Conservation (phyloP, 495 filamentous ascomycete genomes). For the Chaetomium tenue region DNA sequence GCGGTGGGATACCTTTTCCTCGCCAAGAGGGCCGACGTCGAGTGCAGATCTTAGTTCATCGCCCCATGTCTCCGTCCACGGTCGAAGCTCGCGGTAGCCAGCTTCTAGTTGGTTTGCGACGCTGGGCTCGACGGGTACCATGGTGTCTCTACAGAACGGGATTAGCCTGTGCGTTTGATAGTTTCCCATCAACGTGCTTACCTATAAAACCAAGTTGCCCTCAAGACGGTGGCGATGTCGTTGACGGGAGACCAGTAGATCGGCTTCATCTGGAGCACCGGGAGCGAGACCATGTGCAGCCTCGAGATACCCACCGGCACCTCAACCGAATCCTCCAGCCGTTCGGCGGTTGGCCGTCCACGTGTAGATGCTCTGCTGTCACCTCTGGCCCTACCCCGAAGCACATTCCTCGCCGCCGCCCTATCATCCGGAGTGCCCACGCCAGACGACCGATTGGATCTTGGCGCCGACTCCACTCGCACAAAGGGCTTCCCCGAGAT, state of each 20-base stretch:
- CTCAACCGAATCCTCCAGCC: slow-evolving; percentile 39
- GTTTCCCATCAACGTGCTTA: neutral
- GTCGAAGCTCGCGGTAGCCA: slow-evolving; percentile 80
- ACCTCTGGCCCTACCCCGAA: slow-evolving; percentile 18
- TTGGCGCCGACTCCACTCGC: slow-evolving; percentile 35
- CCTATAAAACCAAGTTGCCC: slow-evolving; percentile 93
- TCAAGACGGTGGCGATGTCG: slow-evolving; percentile 76
- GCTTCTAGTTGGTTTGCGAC: slow-evolving; percentile 89
- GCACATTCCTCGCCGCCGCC: slow-evolving; percentile 1
- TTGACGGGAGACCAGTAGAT: slow-evolving; percentile 98
- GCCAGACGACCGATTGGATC: slow-evolving; percentile 19
- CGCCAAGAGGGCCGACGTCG: slow-evolving; percentile 84
- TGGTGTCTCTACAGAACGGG: slow-evolving; percentile 62
- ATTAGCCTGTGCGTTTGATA: slow-evolving; percentile 1
- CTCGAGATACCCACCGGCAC: slow-evolving; percentile 76
- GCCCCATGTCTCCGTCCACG: slow-evolving; percentile 90
- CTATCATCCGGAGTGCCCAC: slow-evolving; percentile 28
- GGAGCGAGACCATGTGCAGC: slow-evolving; percentile 60
- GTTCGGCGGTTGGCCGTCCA: slow-evolving; percentile 4
- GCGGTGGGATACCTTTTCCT: slow-evolving; percentile 80
- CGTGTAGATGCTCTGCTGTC: slow-evolving; percentile 20
- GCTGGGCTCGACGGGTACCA: slow-evolving; percentile 82
- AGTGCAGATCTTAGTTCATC: slow-evolving; percentile 90
- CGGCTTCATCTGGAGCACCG: slow-evolving; percentile 76
- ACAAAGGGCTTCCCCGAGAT: slow-evolving; percentile 50